A percentile compares a stretch with the other conserved stretches of the same genome.
Conservation (phyloP, 345 rosid species). For the Eutrema japonicum region DNA sequence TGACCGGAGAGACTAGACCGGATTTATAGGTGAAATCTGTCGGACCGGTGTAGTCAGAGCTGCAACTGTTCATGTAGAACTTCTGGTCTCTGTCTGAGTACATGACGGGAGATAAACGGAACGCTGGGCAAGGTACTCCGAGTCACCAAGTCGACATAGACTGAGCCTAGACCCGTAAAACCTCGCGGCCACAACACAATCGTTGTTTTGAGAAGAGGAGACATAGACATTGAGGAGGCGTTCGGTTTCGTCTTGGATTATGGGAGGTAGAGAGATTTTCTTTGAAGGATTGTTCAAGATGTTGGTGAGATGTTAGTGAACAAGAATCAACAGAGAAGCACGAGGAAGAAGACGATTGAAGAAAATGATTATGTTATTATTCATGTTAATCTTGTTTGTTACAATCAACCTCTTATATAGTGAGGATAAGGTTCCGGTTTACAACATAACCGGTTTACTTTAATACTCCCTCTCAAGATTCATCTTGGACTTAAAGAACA, state of each 20-base stretch:
- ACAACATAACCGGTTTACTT: too few species aligned
- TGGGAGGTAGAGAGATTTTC: constrained; percentile 12
- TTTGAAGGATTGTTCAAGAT: background rate
- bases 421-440: too few species aligned
- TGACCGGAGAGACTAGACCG: background rate
- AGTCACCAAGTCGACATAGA: constrained; percentile 12
- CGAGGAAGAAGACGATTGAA: too few species aligned
- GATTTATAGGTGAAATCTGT: background rate
- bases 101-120: constrained; percentile 11
- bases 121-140: constrained; percentile 6
- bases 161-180: constrained; percentile 12
- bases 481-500: too few species aligned
- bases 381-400: too few species aligned
- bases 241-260: constrained; percentile 6
- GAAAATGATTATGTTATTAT: too few species aligned
- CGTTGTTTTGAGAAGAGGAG: background rate
- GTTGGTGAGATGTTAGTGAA: background rate
- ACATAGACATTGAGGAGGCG: constrained; percentile 6
- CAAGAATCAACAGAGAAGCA: too few species aligned
- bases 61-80: constrained; percentile 25
- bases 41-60: constrained; percentile 14
- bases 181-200: background rate
- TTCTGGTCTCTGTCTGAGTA: constrained; percentile 13
- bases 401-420: too few species aligned
- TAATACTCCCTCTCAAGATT: too few species aligned